Evolutionary conservation across 2,329 filamentous ascomycete genomes (phyloP).

Genomic region (Onygenales sp.): DNA sequence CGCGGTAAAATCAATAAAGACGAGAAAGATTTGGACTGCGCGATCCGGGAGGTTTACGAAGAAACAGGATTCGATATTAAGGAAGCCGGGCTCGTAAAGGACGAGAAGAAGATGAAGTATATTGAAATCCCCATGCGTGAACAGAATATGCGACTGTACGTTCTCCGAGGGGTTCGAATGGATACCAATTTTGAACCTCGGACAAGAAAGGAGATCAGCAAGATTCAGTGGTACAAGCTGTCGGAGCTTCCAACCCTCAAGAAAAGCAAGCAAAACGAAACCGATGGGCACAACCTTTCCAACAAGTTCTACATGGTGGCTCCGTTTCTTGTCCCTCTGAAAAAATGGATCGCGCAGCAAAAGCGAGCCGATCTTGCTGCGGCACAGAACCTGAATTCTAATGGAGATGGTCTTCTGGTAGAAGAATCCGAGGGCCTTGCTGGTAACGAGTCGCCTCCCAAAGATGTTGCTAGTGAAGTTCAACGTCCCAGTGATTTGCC

Average conservation of each 20-base stretch:
- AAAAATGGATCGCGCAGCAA: conserved; percentile 84
- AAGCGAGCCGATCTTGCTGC: conserved; percentile 55
- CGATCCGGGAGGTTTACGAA: conserved; percentile 87
- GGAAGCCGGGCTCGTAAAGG: conserved; percentile 64
- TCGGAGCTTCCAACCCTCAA: conserved; percentile 76
- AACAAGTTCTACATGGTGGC: conserved; percentile 98
- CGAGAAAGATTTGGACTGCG: conserved; percentile 87
- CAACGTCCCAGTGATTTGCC: conserved; percentile 30
- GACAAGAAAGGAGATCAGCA: conserved; percentile 95
- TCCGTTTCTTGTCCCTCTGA: conserved; percentile 75
- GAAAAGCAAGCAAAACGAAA: conserved; percentile 46
- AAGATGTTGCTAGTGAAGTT: conserved; percentile 14
- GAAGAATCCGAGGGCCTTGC: conserved; percentile 12
- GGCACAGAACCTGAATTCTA: conserved; percentile 24
- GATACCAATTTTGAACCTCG: conserved; percentile 80
- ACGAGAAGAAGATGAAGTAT: conserved; percentile 63
- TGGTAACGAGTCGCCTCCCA: conserved; percentile 11
- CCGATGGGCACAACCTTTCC: conserved; percentile 22
- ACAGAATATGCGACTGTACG: conserved; percentile 85
- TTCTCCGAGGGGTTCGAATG: conserved; percentile 80
- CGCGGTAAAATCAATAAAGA: conserved; percentile 97
- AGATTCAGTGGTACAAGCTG: conserved; percentile 89
- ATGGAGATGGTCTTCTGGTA: conserved; percentile 28
- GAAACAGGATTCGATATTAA: conserved; percentile 85
- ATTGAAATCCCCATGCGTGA: conserved; percentile 86